Conservation (phyloP, 2,329 filamentous ascomycete genomes). For the Arthrobotrys sphaeroides region DNA sequence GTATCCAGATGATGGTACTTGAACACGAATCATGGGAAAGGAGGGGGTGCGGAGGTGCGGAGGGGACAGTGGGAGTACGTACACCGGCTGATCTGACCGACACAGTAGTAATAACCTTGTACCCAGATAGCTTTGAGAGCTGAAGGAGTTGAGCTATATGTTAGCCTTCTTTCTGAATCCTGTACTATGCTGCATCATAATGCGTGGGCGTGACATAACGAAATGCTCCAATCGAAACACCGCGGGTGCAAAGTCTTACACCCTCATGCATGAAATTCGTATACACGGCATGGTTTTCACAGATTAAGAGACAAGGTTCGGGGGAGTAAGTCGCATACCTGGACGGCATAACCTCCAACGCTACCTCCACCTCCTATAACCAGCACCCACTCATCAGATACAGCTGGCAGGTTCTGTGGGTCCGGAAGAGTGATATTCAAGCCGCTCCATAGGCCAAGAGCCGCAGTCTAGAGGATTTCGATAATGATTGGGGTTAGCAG, state of each 20-base stretch:
- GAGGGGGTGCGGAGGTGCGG: neutral
- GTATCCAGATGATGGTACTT: no score
- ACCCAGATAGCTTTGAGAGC: constrained; percentile 47
- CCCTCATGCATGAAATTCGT: neutral
- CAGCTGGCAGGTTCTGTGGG: constrained; percentile 37
- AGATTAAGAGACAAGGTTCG: neutral
- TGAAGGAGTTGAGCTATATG: constrained; percentile 1
- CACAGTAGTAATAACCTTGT: constrained; percentile 50
- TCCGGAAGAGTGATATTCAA: constrained; percentile 36
- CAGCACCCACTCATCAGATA: constrained; percentile 49
- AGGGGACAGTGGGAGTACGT: neutral
- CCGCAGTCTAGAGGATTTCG: constrained; percentile 32
- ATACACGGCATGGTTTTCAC: neutral
- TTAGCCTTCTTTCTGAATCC: neutral
- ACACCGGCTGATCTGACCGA: constrained; percentile 31
- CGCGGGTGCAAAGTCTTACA: neutral
- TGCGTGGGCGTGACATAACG: neutral
- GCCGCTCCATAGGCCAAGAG: constrained; percentile 36
- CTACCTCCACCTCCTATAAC: constrained; percentile 44
- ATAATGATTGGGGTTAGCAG: neutral
- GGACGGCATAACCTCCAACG: constrained; percentile 42
- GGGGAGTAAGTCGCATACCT: constrained; percentile 23
- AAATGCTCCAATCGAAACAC: neutral
- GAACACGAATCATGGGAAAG: neutral
- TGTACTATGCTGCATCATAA: neutral